Evolutionary conservation across 768 basidiomycete species (phyloP), one percentile per base, ranked within the genome.

Genomic region (Auricularia sp.): DNA sequence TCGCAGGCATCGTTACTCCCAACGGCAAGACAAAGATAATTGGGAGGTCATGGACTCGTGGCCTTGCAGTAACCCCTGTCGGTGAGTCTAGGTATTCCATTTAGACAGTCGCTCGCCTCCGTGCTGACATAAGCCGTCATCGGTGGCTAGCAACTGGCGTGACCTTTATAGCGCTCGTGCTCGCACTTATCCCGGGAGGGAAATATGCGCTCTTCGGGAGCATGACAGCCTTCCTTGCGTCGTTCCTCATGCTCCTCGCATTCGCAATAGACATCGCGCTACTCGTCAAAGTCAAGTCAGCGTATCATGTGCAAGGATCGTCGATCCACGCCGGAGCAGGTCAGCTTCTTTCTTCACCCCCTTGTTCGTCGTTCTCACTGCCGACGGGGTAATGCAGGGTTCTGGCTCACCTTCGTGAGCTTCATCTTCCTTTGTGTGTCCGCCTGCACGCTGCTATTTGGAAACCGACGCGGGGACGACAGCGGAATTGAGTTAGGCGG

Each of bases 201-300:
- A 33, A 33, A 14, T 33, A 59, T 29, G 56, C 16, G 24, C 56
- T 59, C n/a, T 39, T 35, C 44, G 6, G 24, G 33, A 21, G 29
- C 24, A 21, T n/a, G 6, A n/a, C 58, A 11, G 79, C 90, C 14
- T 89, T 89, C 81, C 77, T 91, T 63, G 88, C 88, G 8, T 85
- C 88, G 0, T 67, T 81, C 33, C 71, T 92, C 54, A 83, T 89
- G 2, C 76, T 91, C 63, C 83, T 91, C 67, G 85, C 89, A 1
- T 90, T 92, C 70, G 82, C 83, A 47, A 83, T 89, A 72, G 89
- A 93, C 72, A 86, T 92, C 66, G 87, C 88, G 14, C 81, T 93
- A 36, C 83, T 80, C 65, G 80, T 86, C 62, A 84, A 82, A 70
- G 78, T 86, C 63, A 59, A 59, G 18, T 13, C 14, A 21, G 77